These are phyloP conservation scores for Scedosporium minutisporum DNA, from an alignment of 2,329 filamentous ascomycete species.

Conservation along the genomic window DNA sequence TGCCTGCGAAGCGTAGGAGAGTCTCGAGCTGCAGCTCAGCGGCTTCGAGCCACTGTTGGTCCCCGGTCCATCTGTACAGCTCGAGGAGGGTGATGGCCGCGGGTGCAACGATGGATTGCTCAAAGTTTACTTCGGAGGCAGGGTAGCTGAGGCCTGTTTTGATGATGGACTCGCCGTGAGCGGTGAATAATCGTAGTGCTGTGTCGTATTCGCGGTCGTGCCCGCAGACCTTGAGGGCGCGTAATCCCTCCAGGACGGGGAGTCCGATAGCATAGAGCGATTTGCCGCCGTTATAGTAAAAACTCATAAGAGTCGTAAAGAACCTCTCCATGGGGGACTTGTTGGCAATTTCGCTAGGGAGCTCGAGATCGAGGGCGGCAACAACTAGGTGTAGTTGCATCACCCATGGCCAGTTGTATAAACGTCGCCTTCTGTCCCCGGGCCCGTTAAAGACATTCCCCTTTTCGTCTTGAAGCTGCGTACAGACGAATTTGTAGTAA, in stretches of 20 bases:
- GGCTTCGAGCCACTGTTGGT: constrained; percentile 24
- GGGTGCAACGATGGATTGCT: constrained; percentile 11
- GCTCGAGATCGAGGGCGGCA: constrained; percentile 3
- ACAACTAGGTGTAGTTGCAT: constrained; percentile 9
- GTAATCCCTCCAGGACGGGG: constrained; percentile 7
- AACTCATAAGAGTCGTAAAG: constrained; percentile 7
- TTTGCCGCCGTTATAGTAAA: constrained; percentile 9
- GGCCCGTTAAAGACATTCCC: constrained; percentile 8
- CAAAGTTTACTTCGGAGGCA: constrained; percentile 10
- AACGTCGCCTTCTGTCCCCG: constrained; percentile 1
- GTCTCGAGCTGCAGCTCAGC: constrained; percentile 5
- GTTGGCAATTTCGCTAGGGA: constrained; percentile 1
- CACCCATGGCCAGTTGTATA: constrained; percentile 11
- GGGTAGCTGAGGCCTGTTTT: constrained; percentile 6
- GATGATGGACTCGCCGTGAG: constrained; percentile 4
- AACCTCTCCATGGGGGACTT: constrained; percentile 2
- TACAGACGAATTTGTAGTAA: constrained; percentile 10
- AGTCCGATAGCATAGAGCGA: constrained; percentile 9
- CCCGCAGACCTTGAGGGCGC: neutral
- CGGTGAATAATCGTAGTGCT: neutral
- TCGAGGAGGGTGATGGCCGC: constrained; percentile 29
- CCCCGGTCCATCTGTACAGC: constrained; percentile 30
- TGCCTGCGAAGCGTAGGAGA: constrained; percentile 9
- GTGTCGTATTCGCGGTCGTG: neutral
- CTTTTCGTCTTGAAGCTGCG: constrained; percentile 7